These are phyloP conservation scores for Xylariomycetidae sp. DNA, from an alignment of 2,329 filamentous ascomycete species.

Conservation along the genomic window DNA sequence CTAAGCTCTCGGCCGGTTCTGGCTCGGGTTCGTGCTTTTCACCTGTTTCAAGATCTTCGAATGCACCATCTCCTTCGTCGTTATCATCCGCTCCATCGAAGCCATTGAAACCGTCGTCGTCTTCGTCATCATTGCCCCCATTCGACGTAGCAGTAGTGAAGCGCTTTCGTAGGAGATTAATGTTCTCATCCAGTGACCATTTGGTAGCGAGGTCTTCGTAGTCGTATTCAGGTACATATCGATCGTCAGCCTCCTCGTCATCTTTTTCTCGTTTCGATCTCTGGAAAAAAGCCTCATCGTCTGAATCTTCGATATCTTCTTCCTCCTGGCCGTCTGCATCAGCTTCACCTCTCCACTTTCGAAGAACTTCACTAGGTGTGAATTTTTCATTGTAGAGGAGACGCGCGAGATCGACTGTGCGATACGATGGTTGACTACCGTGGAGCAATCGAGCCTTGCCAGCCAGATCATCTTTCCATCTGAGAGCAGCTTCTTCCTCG, in stretches of 20 bases:
- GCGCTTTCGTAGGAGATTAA: conserved; percentile 67
- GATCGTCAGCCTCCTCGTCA: conserved; percentile 70
- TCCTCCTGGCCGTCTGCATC: conserved; percentile 53
- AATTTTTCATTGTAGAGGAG: conserved; percentile 85
- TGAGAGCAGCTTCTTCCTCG: conserved; percentile 67
- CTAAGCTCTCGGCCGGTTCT: conserved; percentile 52
- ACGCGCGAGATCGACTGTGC: conserved; percentile 76
- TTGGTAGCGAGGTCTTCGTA: conserved; percentile 77
- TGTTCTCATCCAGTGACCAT: conserved; percentile 75
- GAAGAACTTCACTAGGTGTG: conserved; percentile 68
- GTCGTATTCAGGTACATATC: conserved; percentile 72
- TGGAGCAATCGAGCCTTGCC: conserved; percentile 71
- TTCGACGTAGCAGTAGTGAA: conserved; percentile 69
- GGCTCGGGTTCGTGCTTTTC: conserved; percentile 50
- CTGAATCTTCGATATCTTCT: conserved; percentile 52
- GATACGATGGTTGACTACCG: conserved; percentile 64
- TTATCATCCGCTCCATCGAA: conserved; percentile 49
- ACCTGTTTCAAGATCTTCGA: conserved; percentile 80
- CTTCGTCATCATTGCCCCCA: conserved; percentile 47
- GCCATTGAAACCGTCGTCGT: conserved; percentile 45
- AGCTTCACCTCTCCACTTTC: conserved; percentile 71
- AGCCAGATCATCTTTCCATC: conserved; percentile 86
- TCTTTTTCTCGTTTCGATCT: conserved; percentile 60
- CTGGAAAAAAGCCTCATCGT: conserved; percentile 62
- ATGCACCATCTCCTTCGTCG: conserved; percentile 63